Evolutionary conservation across 495 filamentous ascomycete species (phyloP), one percentile per base, ranked within the genome.

Genomic region (Penicillium coffeae): DNA sequence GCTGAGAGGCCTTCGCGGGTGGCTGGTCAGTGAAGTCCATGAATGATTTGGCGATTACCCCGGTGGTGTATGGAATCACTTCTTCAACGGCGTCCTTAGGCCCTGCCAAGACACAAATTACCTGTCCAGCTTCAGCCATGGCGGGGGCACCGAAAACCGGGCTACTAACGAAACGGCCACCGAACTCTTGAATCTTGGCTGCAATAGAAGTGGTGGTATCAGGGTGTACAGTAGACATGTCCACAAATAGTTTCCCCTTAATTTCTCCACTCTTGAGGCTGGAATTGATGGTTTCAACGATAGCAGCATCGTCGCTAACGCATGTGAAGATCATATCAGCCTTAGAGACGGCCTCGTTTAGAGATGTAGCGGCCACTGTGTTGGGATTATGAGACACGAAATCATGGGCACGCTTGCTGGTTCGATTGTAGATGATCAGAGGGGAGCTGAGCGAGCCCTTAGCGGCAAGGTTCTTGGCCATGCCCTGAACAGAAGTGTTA

Each of bases 361-460:
- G 2, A 18, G 2, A 8, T 14, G 1, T 3, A 4, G 41, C n/a
- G 25, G 20, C 25, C 19, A 12, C 6, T 8, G 8, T 21, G 8
- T 34, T 44, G 15, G 22, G 25, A 1, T 18, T 15, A 12, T 32
- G 7, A 22, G 41, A 13, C 8, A 9, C 2, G 16, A 44, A 22
- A 9, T 1, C 10, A 15, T 32, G 14, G 10, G 41, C 25, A 1
- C 41, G 41, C 4, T 22, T 18, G 41, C 3, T 4, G 8, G 41
- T 44, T 19, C 41, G 41, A 16, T 44, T 44, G 25, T 33, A 44
- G 13, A 44, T 14, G 2, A 16, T 33, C 41, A 44, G 20, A 19
- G 25, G 41, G 8, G 8, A 19, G 22, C 25, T 27, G 9, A 33
- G 22, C n/a, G n/a, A 1, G 10, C 8, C 22, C 22, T 44, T 4